These are phyloP conservation scores for Aspergillus incahuasiensis DNA, from an alignment of 495 filamentous ascomycete species.

Conservation along the genomic window DNA sequence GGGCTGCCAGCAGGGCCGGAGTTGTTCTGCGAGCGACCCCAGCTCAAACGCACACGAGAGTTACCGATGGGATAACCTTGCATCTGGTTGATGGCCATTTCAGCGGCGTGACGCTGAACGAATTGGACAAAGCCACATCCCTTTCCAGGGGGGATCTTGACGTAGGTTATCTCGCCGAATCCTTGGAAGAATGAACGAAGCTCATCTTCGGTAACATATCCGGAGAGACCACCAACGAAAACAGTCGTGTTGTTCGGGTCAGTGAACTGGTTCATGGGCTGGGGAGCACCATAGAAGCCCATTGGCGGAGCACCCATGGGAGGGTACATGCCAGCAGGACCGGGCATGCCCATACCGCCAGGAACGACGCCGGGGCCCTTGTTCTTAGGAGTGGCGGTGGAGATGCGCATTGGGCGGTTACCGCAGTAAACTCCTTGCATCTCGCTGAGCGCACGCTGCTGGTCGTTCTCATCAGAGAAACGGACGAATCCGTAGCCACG, in stretches of 20 bases:
- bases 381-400: slow-evolving; percentile 96
- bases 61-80: slow-evolving; percentile 99
- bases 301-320: slow-evolving; percentile 78
- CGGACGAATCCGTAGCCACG: slow-evolving; percentile 98
- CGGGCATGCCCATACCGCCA: slow-evolving; percentile 53
- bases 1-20: slow-evolving; percentile 95
- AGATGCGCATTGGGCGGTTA: slow-evolving; percentile 98
- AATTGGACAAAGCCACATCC: slow-evolving; percentile 99
- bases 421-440: slow-evolving; percentile 99
- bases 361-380: slow-evolving; percentile 62
- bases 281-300: slow-evolving; percentile 75
- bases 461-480: slow-evolving; percentile 89
- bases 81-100: slow-evolving; percentile 99
- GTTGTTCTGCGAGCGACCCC: slow-evolving; percentile 99
- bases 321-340: slow-evolving; percentile 45
- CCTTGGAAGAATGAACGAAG: slow-evolving; percentile 99
- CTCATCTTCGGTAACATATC: slow-evolving; percentile 99
- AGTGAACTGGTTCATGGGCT: slow-evolving; percentile 99
- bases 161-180: slow-evolving; percentile 99
- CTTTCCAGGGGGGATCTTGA: slow-evolving; percentile 99
- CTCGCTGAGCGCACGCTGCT: slow-evolving; percentile 89
- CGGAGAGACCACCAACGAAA: slow-evolving; percentile 94
- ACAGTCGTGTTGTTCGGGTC: slow-evolving; percentile 99
- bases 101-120: slow-evolving; percentile 95
- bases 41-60: slow-evolving; percentile 93